Conservation (phyloP, 352 stramenopile species). For the Globisporangium irregulare region DNA sequence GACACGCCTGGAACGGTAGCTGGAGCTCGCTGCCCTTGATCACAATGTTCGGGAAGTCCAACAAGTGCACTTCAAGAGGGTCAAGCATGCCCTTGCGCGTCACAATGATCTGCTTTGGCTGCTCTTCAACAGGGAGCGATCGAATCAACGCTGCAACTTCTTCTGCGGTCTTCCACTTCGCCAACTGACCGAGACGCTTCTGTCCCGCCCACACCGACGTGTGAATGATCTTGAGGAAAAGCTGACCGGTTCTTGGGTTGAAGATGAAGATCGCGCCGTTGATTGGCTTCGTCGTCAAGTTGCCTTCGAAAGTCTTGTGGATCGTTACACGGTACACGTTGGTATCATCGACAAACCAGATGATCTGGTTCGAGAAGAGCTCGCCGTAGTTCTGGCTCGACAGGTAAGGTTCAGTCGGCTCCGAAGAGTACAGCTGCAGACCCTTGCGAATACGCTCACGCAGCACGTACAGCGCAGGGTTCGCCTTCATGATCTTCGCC, state of each 20-base stretch:
- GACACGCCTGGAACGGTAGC: slow-evolving; percentile 98
- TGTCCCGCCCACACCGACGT: slow-evolving; percentile 99
- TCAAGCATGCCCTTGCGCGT: slow-evolving; percentile 99
- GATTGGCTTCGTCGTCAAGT: slow-evolving; percentile 99
- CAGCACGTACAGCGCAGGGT: slow-evolving; percentile 99
- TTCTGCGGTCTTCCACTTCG: slow-evolving; percentile 99
- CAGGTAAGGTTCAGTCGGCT: slow-evolving; percentile 99
- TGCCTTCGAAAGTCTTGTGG: slow-evolving; percentile 99
- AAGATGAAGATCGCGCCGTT: slow-evolving; percentile 99
- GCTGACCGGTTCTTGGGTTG: slow-evolving; percentile 98
- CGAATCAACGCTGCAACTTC: slow-evolving; percentile 99
- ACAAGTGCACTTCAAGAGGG: slow-evolving; percentile 97
- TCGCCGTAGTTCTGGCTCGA: slow-evolving; percentile 99
- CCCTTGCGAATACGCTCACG: slow-evolving; percentile 99
- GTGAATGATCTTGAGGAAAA: slow-evolving; percentile 99
- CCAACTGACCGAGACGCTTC: slow-evolving; percentile 98
- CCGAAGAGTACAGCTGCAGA: slow-evolving; percentile 99
- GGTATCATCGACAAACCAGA: slow-evolving; percentile 99
- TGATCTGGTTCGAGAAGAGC: slow-evolving; percentile 99
- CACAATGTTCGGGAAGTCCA: slow-evolving; percentile 99
- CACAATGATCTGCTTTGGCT: slow-evolving; percentile 99
- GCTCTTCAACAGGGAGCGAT: slow-evolving; percentile 98
- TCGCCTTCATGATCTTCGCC: slow-evolving; percentile 99
- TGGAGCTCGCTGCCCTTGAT: slow-evolving; percentile 99
- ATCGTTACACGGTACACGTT: slow-evolving; percentile 99